These are phyloP conservation scores for Dalbergia oliveri DNA, from an alignment of 306 rosid species.

Conservation along the genomic window DNA sequence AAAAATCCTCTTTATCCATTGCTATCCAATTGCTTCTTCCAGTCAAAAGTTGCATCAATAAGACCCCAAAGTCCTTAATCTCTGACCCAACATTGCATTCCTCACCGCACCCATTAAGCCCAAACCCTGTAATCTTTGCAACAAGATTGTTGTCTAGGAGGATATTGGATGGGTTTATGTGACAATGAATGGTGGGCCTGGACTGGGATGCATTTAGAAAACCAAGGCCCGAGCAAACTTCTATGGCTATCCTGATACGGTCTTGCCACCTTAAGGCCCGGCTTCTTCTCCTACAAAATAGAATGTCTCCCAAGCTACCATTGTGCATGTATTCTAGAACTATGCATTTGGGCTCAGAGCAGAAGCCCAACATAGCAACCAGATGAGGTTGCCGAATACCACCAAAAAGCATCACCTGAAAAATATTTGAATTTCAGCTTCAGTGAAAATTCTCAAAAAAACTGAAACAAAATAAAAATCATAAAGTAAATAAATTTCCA, in stretches of 20 bases:
- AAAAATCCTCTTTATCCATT: constrained; percentile 43
- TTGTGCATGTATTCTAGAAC: constrained; percentile 77
- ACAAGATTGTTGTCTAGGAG: constrained; percentile 74
- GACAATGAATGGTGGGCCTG: constrained; percentile 60
- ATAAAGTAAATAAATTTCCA: background rate
- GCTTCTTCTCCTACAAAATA: constrained; percentile 55
- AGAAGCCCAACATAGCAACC: constrained; percentile 71
- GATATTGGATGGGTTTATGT: constrained; percentile 56
- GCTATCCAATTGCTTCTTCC: constrained; percentile 61
- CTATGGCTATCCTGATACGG: constrained; percentile 60
- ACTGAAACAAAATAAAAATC: background rate
- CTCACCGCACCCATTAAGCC: constrained; percentile 40
- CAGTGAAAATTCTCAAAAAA: background rate
- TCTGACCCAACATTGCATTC: constrained; percentile 50
- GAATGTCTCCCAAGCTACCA: constrained; percentile 66
- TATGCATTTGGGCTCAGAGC: constrained; percentile 64
- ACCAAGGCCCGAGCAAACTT: constrained; percentile 67
- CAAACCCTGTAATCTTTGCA: constrained; percentile 67
- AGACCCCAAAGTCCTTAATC: constrained; percentile 58
- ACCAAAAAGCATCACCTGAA: constrained; percentile 73
- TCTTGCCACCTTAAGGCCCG: constrained; percentile 67
- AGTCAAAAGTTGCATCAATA: constrained; percentile 58
- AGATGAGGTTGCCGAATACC: constrained; percentile 75
- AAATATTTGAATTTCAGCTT: constrained; percentile 4
- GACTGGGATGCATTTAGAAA: constrained; percentile 57